Conservation (phyloP, 1,284 basidiomycete species). For the Phenoliferia sp. region DNA sequence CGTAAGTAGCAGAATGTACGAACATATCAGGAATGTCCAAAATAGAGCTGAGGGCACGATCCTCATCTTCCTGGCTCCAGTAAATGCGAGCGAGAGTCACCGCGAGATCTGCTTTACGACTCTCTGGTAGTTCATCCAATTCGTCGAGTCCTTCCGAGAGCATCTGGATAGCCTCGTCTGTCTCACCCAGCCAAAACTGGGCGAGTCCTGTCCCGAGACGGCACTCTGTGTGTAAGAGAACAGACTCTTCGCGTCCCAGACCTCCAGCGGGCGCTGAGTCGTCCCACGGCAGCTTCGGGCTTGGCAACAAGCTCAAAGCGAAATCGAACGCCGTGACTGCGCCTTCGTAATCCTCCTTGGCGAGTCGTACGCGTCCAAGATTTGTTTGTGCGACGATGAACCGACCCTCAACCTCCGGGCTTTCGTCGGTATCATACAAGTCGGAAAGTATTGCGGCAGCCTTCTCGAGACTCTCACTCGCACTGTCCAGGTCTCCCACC, state of each 20-base stretch:
- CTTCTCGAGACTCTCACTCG: slow-evolving; percentile 56
- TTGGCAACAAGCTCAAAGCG: slow-evolving; percentile 61
- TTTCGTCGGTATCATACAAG: slow-evolving; percentile 82
- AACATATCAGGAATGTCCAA: slow-evolving; percentile 19
- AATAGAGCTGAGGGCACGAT: slow-evolving; percentile 8
- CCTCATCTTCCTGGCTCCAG: slow-evolving; percentile 24
- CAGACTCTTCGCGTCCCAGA: slow-evolving; percentile 8
- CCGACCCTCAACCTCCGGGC: slow-evolving; percentile 64
- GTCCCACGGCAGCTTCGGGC: slow-evolving; percentile 9
- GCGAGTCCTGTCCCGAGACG: slow-evolving; percentile 21
- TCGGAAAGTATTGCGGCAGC: slow-evolving; percentile 73
- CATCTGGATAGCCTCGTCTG: slow-evolving; percentile 7
- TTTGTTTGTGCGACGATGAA: slow-evolving; percentile 81
- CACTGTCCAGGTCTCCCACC: slow-evolving; percentile 65
- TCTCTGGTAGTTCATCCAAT: slow-evolving; percentile 4
- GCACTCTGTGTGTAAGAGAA: slow-evolving; percentile 23
- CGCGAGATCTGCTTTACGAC: slow-evolving; percentile 10
- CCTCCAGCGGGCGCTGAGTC: slow-evolving; percentile 5
- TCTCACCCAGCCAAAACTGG: slow-evolving; percentile 17
- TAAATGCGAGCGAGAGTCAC: slow-evolving; percentile 8
- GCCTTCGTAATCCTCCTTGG: slow-evolving; percentile 54
- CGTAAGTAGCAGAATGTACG: neutral
- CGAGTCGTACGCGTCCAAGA: slow-evolving; percentile 69
- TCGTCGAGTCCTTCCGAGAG: slow-evolving; percentile 27
- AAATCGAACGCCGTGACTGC: slow-evolving; percentile 69